phyloP scores from a whole-genome alignment of 2,329 filamentous ascomycete species.

The Xylariaceae sp. region DNA sequence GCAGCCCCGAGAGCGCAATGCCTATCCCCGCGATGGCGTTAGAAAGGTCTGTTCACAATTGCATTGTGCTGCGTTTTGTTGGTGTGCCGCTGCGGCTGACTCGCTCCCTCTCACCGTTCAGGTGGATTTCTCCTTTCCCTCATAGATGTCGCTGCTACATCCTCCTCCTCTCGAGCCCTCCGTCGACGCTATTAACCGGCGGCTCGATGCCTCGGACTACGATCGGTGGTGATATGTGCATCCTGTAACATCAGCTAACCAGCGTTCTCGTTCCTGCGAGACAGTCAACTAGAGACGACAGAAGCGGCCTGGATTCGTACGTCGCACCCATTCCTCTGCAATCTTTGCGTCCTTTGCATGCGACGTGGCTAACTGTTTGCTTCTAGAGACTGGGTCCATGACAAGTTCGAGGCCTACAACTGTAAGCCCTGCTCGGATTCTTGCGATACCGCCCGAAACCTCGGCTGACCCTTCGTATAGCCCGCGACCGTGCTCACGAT shows the following conservation, averaged over 20 bases:
- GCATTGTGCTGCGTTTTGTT: conserved; percentile 21
- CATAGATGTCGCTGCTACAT: conserved; percentile 25
- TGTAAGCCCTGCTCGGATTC: conserved; percentile 37
- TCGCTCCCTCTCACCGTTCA: conserved; percentile 22
- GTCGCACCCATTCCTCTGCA: conserved; percentile 26
- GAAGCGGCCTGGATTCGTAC: conserved; percentile 66
- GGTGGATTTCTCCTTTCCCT: conserved; percentile 35
- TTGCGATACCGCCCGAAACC: neutral
- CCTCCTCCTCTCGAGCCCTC: conserved; percentile 23
- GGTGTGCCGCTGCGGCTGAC: conserved; percentile 1
- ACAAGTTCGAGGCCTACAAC: conserved; percentile 71
- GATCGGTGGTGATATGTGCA: conserved; percentile 35
- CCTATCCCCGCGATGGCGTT: conserved; percentile 72
- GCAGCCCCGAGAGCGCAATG: conserved; percentile 36
- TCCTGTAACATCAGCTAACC: conserved; percentile 41
- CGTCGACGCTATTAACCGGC: conserved; percentile 31
- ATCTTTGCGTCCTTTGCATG: neutral
- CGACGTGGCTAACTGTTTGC: conserved; percentile 34
- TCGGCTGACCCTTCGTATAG: conserved; percentile 18
- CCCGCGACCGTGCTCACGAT: conserved; percentile 24
- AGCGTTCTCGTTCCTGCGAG: conserved; percentile 44
- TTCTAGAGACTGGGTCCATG: conserved; percentile 81
- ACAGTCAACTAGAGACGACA: conserved; percentile 52
- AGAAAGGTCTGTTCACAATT: conserved; percentile 65
- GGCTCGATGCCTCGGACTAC: conserved; percentile 34